These are phyloP conservation scores for Noccaea bulbosa DNA, from an alignment of 345 rosid genomes.

Conservation along the genomic window DNA sequence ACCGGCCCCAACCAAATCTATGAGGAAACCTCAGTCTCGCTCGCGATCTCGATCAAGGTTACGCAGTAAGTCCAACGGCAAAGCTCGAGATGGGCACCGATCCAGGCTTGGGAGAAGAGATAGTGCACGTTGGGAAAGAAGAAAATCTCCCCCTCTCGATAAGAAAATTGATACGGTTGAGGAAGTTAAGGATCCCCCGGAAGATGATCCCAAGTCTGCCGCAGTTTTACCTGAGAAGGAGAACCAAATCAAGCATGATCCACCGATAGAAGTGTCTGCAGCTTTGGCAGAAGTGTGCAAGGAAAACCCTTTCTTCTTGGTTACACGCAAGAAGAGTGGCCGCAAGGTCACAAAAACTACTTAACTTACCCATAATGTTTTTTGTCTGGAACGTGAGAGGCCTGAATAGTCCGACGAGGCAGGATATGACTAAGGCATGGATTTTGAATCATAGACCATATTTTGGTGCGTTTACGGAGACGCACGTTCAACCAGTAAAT, in stretches of 20 bases:
- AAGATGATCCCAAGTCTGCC: too few species aligned
- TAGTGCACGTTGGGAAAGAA: too few species aligned
- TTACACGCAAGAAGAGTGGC: neutral
- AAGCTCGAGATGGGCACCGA: too few species aligned
- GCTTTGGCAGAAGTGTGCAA: neutral
- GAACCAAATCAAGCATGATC: too few species aligned
- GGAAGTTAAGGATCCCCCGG: too few species aligned
- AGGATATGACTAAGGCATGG: neutral
- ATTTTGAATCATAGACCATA: neutral
- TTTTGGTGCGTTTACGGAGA: neutral
- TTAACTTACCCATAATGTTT: neutral
- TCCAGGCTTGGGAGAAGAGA: neutral
- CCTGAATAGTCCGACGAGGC: neutral
- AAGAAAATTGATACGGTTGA: too few species aligned
- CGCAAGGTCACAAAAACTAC: neutral
- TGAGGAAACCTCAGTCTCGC: neutral
- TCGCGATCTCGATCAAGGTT: neutral
- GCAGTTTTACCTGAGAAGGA: too few species aligned
- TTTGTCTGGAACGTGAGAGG: neutral
- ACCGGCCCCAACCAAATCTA: fast-evolving
- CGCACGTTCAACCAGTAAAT: neutral
- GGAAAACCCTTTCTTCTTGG: neutral
- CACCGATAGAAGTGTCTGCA: too few species aligned
- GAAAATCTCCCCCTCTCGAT: too few species aligned
- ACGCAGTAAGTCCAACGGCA: too few species aligned